phyloP scores from a whole-genome alignment of 1,284 basidiomycete species.

The Moesziomyces sp. region DNA sequence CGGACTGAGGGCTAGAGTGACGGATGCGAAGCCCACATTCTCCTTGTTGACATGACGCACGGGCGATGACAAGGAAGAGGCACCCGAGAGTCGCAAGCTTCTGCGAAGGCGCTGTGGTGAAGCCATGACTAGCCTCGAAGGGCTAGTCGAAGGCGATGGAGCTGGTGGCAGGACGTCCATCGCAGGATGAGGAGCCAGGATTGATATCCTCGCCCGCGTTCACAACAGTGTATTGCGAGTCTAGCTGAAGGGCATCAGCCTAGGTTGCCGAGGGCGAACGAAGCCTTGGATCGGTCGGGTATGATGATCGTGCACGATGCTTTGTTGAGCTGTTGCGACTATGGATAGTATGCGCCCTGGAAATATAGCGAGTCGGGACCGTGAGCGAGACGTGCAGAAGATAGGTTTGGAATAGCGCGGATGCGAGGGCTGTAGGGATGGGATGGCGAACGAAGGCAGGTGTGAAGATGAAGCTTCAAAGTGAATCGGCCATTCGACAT shows the following conservation, averaged over 20 bases:
- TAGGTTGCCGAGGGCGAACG: not conserved
- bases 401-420: too few relatives aligned
- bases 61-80: constrained; percentile 14
- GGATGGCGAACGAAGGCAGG: not conserved
- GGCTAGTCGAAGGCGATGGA: not conserved
- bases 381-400: too few relatives aligned
- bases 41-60: constrained; percentile 21
- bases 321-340: too few relatives aligned
- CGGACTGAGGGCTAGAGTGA: constrained; percentile 20
- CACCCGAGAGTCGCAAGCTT: constrained; percentile 30
- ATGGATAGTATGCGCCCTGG: too few relatives aligned
- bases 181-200: not conserved
- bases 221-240: not conserved
- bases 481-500: too few relatives aligned
- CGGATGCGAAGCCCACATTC: constrained; percentile 3
- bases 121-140: not conserved
- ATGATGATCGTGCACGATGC: not conserved
- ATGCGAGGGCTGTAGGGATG: not conserved
- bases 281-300: not conserved
- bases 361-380: too few relatives aligned
- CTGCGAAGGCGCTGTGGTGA: constrained; percentile 23
- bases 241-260: not conserved
- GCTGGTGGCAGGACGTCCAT: constrained; percentile 19
- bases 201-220: not conserved
- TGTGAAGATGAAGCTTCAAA: too few relatives aligned